Evolutionary conservation across 192 early-diverging fungal species (phyloP).

Genomic region (Coemansia sp.): DNA sequence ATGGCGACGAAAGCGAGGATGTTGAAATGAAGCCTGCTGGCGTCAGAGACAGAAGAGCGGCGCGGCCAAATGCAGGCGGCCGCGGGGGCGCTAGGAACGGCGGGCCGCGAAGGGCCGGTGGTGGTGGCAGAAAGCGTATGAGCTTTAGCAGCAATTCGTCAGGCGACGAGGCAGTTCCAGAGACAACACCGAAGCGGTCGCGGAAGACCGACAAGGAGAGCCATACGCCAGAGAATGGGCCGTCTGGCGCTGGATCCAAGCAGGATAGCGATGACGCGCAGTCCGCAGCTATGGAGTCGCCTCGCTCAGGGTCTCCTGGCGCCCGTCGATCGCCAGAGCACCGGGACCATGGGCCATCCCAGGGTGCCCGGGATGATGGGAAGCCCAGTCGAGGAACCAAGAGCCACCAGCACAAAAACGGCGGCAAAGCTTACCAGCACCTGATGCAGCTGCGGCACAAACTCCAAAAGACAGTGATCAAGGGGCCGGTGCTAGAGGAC

Average conservation of each 20-base stretch:
- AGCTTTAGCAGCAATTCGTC: slow-evolving; percentile 31
- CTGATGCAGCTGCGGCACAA: slow-evolving; percentile 48
- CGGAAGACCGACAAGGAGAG: slow-evolving; percentile 17
- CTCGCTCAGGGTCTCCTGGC: slow-evolving; percentile 26
- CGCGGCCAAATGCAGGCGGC: slow-evolving; percentile 5
- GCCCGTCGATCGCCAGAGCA: slow-evolving; percentile 19
- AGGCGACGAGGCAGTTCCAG: slow-evolving; percentile 19
- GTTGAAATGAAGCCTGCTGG: slow-evolving; percentile 38
- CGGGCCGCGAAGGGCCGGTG: slow-evolving; percentile 6
- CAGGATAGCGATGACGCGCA: slow-evolving; percentile 29
- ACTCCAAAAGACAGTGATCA: slow-evolving; percentile 48
- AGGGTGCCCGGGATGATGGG: slow-evolving; percentile 15
- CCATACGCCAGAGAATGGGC: slow-evolving; percentile 7
- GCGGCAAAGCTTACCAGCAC: slow-evolving; percentile 28
- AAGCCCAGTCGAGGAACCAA: slow-evolving; percentile 19
- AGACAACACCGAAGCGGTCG: slow-evolving; percentile 39
- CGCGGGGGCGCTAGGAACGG: slow-evolving; percentile 14
- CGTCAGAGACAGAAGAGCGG: too few species aligned
- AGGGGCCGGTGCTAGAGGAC: slow-evolving; percentile 31
- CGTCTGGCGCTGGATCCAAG: slow-evolving; percentile 5
- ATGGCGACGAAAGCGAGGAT: slow-evolving; percentile 45
- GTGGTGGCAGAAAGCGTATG: slow-evolving; percentile 31
- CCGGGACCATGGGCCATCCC: background rate
- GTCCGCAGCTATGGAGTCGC: slow-evolving; percentile 29
- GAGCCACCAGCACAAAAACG: slow-evolving; percentile 26